phyloP scores from a whole-genome alignment of 129 eudicot genomes.

The Centaurea solstitialis region DNA sequence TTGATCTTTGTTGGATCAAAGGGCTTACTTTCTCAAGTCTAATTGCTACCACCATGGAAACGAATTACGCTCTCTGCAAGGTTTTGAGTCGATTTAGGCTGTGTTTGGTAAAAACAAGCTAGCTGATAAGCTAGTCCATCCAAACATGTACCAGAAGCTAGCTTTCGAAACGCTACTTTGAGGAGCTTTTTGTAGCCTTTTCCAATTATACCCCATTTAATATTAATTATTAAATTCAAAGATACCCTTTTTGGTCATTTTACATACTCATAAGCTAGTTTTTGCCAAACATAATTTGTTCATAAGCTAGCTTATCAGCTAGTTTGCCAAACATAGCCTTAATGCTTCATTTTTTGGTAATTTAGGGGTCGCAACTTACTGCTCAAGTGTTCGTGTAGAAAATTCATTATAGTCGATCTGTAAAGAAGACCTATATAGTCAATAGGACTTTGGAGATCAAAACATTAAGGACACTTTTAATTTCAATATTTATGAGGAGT shows the following conservation, averaged over 20 bases:
- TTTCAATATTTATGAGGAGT: neutral
- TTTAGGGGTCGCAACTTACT: slow-evolving; percentile 1
- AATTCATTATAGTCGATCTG: neutral
- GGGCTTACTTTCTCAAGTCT: neutral
- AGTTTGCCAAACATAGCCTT: too few species aligned
- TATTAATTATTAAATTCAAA: too few species aligned
- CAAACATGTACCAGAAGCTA: too few species aligned
- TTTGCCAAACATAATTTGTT: too few species aligned
- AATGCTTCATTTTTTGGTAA: neutral
- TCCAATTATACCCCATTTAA: too few species aligned
- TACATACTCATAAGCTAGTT: too few species aligned
- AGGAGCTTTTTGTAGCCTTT: too few species aligned
- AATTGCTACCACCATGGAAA: neutral
- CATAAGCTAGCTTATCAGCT: too few species aligned
- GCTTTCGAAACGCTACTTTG: too few species aligned
- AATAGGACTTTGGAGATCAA: slow-evolving; percentile 2
- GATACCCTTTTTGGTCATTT: too few species aligned
- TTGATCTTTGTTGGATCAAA: neutral
- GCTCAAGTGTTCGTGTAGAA: slow-evolving; percentile 8
- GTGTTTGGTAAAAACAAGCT: too few species aligned
- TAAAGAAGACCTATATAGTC: neutral
- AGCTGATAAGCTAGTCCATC: too few species aligned
- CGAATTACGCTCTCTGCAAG: neutral
- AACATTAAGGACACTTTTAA: neutral
- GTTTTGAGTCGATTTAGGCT: neutral